These are phyloP conservation scores for Tillandsia leiboldiana DNA, from an alignment of 176 grass and related monocot genomes.

Conservation along the genomic window DNA sequence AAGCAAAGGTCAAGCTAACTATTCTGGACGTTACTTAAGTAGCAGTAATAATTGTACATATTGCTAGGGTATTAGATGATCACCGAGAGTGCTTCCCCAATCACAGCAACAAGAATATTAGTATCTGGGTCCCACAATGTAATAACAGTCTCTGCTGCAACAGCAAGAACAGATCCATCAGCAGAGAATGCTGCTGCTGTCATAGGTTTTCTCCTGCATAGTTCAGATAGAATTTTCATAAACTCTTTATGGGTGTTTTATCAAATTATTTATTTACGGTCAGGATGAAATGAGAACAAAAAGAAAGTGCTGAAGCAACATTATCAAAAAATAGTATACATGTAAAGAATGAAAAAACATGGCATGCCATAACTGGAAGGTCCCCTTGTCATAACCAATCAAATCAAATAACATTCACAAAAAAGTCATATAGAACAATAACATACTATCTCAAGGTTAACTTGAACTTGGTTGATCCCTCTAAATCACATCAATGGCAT, in stretches of 20 bases:
- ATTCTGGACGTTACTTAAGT: constrained; percentile 2
- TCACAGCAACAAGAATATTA: constrained; percentile 70
- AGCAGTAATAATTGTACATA: neutral
- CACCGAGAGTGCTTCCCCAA: constrained; percentile 84
- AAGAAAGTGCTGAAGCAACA: neutral
- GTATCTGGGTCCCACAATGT: constrained; percentile 90
- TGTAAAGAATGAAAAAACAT: neutral
- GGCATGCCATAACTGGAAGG: neutral
- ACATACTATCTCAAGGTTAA: no score
- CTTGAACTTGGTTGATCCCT: no score
- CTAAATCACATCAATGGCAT: neutral
- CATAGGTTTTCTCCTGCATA: constrained; percentile 77
- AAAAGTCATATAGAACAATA: no score
- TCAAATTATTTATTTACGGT: neutral
- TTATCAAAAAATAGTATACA: neutral
- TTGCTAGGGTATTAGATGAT: constrained; percentile 21
- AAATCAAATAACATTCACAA: no score
- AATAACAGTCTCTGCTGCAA: constrained; percentile 70
- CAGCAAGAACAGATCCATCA: constrained; percentile 91
- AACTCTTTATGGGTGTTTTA: neutral
- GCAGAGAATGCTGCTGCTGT: constrained; percentile 71
- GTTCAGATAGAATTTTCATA: constrained; percentile 5
- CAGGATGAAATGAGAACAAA: neutral
- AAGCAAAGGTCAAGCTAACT: constrained; percentile 10
- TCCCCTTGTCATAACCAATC: neutral